Base-by-base conservation (phyloP, 148 eudicot genomes). In the Tetragonia tetragonoides region DNA sequence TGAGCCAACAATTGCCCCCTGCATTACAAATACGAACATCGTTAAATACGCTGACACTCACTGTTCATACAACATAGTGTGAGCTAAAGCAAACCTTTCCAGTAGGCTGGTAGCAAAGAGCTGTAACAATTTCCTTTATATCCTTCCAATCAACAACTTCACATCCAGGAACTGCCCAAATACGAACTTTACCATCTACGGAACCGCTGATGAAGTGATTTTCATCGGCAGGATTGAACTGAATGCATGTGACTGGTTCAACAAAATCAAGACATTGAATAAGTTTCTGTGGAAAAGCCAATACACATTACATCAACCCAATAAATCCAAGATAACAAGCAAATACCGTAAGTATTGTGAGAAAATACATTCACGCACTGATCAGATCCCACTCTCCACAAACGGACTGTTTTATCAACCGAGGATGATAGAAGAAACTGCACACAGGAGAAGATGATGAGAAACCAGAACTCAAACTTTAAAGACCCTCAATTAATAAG, bases 151-250 rank as follows among this genome's bases (percentile, higher is more conserved):
- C 93, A 77, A 89, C 86, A 74, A 94, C 98, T 84, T 85, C 88
- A 77, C 89, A 86, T 44, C 85, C 77, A 65, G 56, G 47, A 64
- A 90, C 70, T 37, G 75, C 87, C 98, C 98, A 94, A 67, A 92
- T 87, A n/a, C 97, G 98, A 81, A 94, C 87, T 83, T 92, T 94
- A 62, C 98, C 98, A 79, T 94, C 98, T 10, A 94, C 88, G 53
- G 98, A 95, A 66, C 98, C 97, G 77, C 94, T 95, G 75, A 92
- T 85, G 91, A 89, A 95, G 85, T 83, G 83, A 82, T 88, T 86
- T 70, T 89, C 92, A 68, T 92, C 85, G 78, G 85, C 84, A 5
- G 96, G 97, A 77, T 92, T 91, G 79, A 95, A 95, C 78, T 92
- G 92, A 85, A 91, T 83, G 75, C 92, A 89, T 10, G 98, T 95